Percentiles rank a stretch among this genome's conserved stretches.
These are phyloP conservation scores for Tylopilus intermedius DNA, from an alignment of 768 basidiomycete species.

Conservation along the genomic window DNA sequence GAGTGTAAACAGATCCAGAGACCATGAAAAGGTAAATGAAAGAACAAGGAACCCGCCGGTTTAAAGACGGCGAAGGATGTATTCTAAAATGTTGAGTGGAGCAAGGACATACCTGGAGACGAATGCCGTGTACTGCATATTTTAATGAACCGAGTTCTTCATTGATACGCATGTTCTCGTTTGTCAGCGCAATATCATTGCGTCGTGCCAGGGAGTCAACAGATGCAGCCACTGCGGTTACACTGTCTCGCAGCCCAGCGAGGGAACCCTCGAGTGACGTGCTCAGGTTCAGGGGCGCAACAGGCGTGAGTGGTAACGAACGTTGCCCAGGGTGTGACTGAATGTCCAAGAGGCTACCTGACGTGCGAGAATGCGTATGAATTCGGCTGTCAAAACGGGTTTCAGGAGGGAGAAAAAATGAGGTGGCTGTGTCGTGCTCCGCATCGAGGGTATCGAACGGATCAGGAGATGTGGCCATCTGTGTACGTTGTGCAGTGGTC, in stretches of 20 bases:
- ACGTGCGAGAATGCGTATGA: constrained; percentile 13
- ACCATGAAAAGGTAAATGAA: constrained; percentile 6
- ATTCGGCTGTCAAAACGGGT: constrained; percentile 20
- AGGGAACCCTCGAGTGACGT: constrained; percentile 63
- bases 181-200: constrained; percentile 61
- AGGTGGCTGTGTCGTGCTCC: constrained; percentile 24
- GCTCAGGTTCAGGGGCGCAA: constrained; percentile 60
- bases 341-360: constrained; percentile 19
- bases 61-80: neutral
- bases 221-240: constrained; percentile 54
- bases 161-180: constrained; percentile 65
- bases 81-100: constrained; percentile 4
- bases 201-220: constrained; percentile 59
- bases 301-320: constrained; percentile 30
- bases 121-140: constrained; percentile 65
- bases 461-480: constrained; percentile 12
- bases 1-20: constrained; percentile 5
- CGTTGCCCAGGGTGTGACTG: constrained; percentile 20
- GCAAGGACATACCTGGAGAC: constrained; percentile 61
- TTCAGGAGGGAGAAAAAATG: constrained; percentile 27
- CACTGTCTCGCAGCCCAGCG: constrained; percentile 50
- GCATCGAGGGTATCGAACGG: constrained; percentile 16
- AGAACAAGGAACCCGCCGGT: neutral
- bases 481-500: constrained; percentile 10
- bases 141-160: constrained; percentile 71